Evolutionary conservation across 148 eudicot genomes (phyloP).

Genomic region (Rhododendron mucronatum): DNA sequence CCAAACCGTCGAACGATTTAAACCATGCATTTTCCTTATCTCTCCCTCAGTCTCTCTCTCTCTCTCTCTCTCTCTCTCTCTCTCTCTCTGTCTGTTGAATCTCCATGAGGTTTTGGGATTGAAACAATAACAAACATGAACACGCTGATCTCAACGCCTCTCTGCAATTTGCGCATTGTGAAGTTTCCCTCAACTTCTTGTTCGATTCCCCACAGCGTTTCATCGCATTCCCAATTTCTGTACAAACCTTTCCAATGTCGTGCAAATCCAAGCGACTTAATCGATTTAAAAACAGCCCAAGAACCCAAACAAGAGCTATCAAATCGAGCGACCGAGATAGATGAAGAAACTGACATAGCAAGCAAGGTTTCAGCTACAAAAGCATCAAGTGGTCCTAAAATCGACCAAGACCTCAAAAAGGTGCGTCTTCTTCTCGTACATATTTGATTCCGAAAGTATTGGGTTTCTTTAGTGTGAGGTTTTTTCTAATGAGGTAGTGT

Average conservation of each 20-base stretch:
- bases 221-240: neutral
- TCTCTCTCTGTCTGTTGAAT: neutral
- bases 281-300: neutral
- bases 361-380: neutral
- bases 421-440: conserved; percentile 13
- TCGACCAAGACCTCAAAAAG: conserved; percentile 71
- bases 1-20: neutral
- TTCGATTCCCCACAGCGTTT: neutral
- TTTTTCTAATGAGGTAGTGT: neutral
- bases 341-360: neutral
- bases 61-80: neutral
- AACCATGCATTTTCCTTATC: neutral
- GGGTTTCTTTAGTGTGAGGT: neutral
- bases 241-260: neutral
- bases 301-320: neutral
- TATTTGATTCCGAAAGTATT: neutral
- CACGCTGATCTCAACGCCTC: neutral
- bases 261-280: conserved; percentile 7
- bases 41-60: neutral
- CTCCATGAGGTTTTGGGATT: neutral
- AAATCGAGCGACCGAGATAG: neutral
- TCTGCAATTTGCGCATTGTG: neutral
- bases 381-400: conserved; percentile 17
- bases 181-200: neutral
- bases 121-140: neutral